These are phyloP conservation scores for Wallemia mellicola DNA, from an alignment of 1,284 basidiomycete species.

Conservation along the genomic window DNA sequence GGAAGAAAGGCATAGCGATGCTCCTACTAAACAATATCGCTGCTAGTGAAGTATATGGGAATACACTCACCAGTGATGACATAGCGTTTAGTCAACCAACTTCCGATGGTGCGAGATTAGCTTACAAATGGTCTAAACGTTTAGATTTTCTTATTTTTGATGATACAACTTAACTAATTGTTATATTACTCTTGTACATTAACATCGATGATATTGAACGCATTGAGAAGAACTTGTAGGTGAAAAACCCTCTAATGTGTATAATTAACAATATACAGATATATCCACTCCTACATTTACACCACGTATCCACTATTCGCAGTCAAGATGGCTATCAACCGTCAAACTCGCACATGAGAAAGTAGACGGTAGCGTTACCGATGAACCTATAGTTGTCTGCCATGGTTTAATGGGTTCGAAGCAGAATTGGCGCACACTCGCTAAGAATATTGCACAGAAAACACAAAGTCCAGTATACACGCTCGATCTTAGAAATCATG, in stretches of 20 bases:
- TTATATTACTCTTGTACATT: no score
- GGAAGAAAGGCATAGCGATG: not conserved
- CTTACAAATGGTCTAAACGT: not conserved
- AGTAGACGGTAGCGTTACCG: slow-evolving; percentile 4
- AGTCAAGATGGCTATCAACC: not conserved
- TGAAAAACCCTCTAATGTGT: no score
- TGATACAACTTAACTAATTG: no score
- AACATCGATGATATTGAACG: not conserved
- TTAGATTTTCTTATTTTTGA: not conserved
- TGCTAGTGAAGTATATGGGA: not conserved
- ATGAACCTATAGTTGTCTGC: slow-evolving; percentile 18
- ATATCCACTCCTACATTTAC: not conserved
- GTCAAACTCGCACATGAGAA: not conserved
- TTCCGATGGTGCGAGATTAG: not conserved
- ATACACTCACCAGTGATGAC: not conserved
- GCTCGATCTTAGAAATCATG: slow-evolving; percentile 59
- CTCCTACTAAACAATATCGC: not conserved
- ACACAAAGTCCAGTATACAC: slow-evolving; percentile 34
- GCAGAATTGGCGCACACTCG: slow-evolving; percentile 43
- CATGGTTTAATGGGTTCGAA: slow-evolving; percentile 34
- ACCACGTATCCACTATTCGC: not conserved
- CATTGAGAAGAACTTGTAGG: not conserved
- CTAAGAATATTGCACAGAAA: slow-evolving; percentile 29
- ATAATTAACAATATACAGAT: no score
- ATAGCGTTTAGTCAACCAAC: not conserved